phyloP scores from a whole-genome alignment of 1,139 yeast species.

The Debaryomycetaceae sp. region DNA sequence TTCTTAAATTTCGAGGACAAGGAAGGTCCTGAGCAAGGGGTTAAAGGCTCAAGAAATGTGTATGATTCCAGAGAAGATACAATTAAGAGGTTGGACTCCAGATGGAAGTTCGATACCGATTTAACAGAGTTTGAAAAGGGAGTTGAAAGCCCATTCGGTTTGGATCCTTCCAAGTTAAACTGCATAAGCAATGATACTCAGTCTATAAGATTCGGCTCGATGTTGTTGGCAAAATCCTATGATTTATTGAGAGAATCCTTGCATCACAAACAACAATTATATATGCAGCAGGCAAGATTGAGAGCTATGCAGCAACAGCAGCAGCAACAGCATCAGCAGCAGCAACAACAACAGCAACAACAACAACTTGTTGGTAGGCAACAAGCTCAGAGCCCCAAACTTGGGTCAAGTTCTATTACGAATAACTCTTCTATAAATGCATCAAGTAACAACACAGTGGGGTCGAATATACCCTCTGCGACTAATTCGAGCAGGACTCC shows the following conservation, averaged over 20 bases:
- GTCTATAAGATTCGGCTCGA: conserved; percentile 85
- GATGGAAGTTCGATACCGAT: conserved; percentile 77
- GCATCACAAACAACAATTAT: conserved; percentile 44
- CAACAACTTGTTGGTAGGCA: conserved; percentile 30
- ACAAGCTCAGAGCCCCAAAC: conserved; percentile 12
- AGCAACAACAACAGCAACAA: conserved; percentile 42
- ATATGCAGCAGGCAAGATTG: conserved; percentile 45
- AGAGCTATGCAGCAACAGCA: conserved; percentile 45
- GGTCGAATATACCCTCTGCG: background rate
- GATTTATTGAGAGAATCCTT: conserved; percentile 58
- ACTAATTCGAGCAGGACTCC: conserved; percentile 3
- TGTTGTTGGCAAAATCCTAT: conserved; percentile 83
- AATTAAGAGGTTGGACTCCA: conserved; percentile 56
- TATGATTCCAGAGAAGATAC: conserved; percentile 58
- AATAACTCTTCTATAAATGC: background rate
- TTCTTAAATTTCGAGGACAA: conserved; percentile 31
- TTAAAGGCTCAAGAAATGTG: conserved; percentile 30
- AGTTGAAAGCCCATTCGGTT: conserved; percentile 51
- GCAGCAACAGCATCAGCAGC: conserved; percentile 34
- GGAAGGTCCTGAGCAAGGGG: conserved; percentile 4
- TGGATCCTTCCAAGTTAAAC: conserved; percentile 68
- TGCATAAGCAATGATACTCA: conserved; percentile 86
- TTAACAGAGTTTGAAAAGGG: conserved; percentile 47
- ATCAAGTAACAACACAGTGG: background rate
- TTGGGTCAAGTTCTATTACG: conserved; percentile 1